Evolutionary conservation across 2,329 filamentous ascomycete species (phyloP), one percentile per base, ranked within the genome.

Genomic region (Phoma sp.): DNA sequence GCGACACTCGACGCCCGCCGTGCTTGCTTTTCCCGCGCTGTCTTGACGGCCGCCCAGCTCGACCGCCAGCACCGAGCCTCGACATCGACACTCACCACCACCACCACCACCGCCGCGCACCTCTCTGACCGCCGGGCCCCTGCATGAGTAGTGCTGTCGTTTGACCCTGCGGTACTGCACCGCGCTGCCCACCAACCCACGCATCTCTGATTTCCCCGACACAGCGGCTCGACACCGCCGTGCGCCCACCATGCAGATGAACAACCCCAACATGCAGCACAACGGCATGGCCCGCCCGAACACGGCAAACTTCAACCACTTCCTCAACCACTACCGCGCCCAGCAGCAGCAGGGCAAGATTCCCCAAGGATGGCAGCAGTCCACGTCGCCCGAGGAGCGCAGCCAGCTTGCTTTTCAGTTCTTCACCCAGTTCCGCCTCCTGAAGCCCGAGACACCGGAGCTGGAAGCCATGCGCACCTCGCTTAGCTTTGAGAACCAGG

Each of bases 361-460:
- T 2, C 65, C 64, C 14, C 66, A 58, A 9, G 68, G 67, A 45
- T 74, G 72, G 72, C 72, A 74, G 45, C 71, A 73, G 53, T 59
- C 63, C 3, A 60, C 64, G 14, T 17, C 56, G 11, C 60, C 69
- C 23, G 68, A 71, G n/a, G 71, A 74, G 49, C 71, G 72, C 42
- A 67, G 65, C 36, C 58, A 63, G 42, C 56, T 71, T 23, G 67
- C 68, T 28, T 54, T 69, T 20, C 67, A 73, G 57, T 68, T 74
- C 63, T 72, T 67, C 54, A 74, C 66, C 2, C 62, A 64, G 42
- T 72, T 63, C 42, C 66, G 68, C 23, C 56, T 74, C 33, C 56
- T 72, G n/a, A 74, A 73, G 59, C 60, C 66, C 17, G 67, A 73
- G 12, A 57, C 53, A 7, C 52, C 60, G 17, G 70, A 74, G 26